Evolutionary conservation across 169 alveolate genomes (phyloP).

Genomic region (Plasmodium malariae): DNA sequence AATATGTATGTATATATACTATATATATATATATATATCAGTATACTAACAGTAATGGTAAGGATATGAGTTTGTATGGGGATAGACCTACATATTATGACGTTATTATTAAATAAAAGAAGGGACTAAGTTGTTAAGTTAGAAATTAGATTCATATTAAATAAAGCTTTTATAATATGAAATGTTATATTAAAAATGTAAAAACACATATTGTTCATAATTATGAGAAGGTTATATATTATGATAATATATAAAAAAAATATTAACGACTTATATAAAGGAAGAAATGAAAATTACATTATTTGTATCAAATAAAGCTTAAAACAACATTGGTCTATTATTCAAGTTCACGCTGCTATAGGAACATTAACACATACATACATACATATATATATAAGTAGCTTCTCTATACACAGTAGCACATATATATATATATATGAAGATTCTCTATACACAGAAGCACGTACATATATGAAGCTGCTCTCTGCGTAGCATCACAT

Average conservation of each 20-base stretch:
- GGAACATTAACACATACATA: background rate
- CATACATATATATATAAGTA: background rate
- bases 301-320: too few relatives aligned
- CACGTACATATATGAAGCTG: background rate
- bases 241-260: background rate
- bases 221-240: background rate
- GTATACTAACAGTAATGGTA: too few relatives aligned
- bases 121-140: background rate
- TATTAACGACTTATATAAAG: too few relatives aligned
- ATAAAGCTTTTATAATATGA: background rate
- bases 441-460: background rate
- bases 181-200: background rate
- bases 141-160: background rate
- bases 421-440: conserved; percentile 9
- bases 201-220: background rate
- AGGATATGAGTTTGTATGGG: too few relatives aligned
- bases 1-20: too few relatives aligned
- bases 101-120: background rate
- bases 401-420: background rate
- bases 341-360: background rate
- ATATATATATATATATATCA: too few relatives aligned
- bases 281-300: too few relatives aligned
- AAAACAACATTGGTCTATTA: too few relatives aligned
- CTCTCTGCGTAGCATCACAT: too few relatives aligned
- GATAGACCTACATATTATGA: background rate